Percentiles rank a stretch among this genome's conserved stretches.
Conservation (phyloP, 139 green algal genomes). For the Deuterostichococcus epilithicus region DNA sequence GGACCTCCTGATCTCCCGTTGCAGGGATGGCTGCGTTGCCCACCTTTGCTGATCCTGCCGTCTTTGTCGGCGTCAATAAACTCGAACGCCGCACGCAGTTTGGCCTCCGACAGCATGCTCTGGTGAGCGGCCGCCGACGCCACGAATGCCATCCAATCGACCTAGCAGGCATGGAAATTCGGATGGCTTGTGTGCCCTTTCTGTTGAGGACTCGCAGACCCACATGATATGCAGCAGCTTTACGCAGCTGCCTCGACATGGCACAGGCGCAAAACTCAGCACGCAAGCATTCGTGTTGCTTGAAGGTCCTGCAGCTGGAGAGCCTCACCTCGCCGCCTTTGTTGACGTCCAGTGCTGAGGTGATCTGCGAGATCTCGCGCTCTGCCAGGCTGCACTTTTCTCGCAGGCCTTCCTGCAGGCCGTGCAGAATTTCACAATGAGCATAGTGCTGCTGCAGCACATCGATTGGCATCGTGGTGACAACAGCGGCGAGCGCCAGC, state of each 20-base stretch:
- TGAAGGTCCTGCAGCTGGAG: constrained; percentile 20
- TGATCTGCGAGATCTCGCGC: neutral
- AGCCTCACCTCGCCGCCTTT: constrained; percentile 12
- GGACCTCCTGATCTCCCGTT: too few relatives aligned
- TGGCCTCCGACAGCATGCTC: constrained; percentile 11
- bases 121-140: constrained; percentile 15
- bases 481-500: too few relatives aligned
- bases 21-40: too few relatives aligned
- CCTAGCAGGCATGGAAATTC: too few relatives aligned
- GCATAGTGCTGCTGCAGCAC: too few relatives aligned
- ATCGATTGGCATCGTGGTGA: too few relatives aligned
- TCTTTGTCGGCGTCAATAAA: constrained; percentile 13
- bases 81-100: constrained; percentile 22
- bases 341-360: neutral
- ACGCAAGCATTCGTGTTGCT: constrained; percentile 14
- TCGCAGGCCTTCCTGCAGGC: constrained; percentile 11
- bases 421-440: too few relatives aligned
- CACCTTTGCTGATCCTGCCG: constrained; percentile 1
- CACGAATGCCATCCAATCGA: constrained; percentile 17
- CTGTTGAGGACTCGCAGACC: too few relatives aligned
- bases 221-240: too few relatives aligned
- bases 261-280: too few relatives aligned
- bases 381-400: neutral
- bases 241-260: too few relatives aligned
- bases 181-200: too few relatives aligned